A percentile compares a stretch with the other conserved stretches of the same genome.
These are phyloP conservation scores for Chloromonas sp. DNA, from an alignment of 163 green algal genomes.

Conservation along the genomic window DNA sequence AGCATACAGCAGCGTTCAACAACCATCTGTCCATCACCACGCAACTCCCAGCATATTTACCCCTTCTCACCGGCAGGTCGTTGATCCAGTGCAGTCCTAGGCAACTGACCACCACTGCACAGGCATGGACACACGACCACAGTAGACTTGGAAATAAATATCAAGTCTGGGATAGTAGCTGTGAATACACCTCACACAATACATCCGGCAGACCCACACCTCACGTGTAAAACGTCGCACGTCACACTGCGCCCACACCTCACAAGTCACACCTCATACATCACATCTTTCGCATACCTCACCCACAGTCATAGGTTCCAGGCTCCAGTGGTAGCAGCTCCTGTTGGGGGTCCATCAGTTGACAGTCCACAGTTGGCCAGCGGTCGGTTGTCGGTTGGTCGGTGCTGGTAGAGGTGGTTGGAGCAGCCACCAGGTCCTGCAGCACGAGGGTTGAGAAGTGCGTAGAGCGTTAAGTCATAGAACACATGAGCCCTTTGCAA, in stretches of 20 bases:
- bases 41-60: too few relatives aligned
- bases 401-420: neutral
- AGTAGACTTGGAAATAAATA: neutral
- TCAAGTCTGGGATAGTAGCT: neutral
- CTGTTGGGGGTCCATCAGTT: neutral
- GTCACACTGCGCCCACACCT: neutral
- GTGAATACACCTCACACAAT: too few relatives aligned
- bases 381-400: neutral
- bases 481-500: neutral
- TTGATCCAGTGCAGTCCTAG: constrained; percentile 81
- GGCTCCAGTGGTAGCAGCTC: neutral
- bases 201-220: neutral
- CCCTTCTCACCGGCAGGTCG: constrained; percentile 62
- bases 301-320: neutral
- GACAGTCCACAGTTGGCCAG: neutral
- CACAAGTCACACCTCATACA: neutral
- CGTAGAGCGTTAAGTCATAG: too few relatives aligned
- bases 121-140: neutral
- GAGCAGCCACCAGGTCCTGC: neutral
- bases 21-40: too few relatives aligned
- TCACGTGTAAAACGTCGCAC: neutral
- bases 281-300: neutral
- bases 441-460: neutral
- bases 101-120: constrained; percentile 69
- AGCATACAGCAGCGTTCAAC: too few relatives aligned